Evolutionary conservation across 1,284 basidiomycete species (phyloP).

Genomic region (Naganishia cerealis): DNA sequence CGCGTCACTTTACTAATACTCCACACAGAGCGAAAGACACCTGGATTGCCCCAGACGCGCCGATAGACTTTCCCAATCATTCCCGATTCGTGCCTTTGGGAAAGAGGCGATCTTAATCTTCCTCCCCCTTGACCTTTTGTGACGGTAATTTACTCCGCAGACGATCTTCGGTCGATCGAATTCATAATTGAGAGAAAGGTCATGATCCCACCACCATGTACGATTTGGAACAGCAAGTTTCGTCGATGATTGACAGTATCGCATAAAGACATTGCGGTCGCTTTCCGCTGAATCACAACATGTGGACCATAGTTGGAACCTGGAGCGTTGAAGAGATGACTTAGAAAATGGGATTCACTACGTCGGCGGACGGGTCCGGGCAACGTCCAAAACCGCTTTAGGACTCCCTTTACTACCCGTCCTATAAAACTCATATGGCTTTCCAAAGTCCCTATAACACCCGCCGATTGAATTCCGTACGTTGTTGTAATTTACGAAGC

Average conservation of each 20-base stretch:
- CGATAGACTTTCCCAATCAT: neutral
- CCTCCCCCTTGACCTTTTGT: neutral
- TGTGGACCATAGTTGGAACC: too few relatives aligned
- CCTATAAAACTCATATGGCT: neutral
- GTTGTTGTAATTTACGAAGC: slow-evolving; percentile 1
- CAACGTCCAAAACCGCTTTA: neutral
- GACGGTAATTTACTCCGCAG: neutral
- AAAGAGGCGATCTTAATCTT: neutral
- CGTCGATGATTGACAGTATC: too few relatives aligned
- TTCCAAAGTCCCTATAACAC: neutral
- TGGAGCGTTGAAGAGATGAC: too few relatives aligned
- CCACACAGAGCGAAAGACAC: slow-evolving; percentile 8
- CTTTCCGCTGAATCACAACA: too few relatives aligned
- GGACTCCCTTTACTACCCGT: neutral
- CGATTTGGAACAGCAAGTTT: neutral
- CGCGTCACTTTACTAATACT: slow-evolving; percentile 20
- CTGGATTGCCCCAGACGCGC: slow-evolving; percentile 6
- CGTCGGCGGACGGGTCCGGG: too few relatives aligned
- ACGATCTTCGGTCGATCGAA: neutral
- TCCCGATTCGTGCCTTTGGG: slow-evolving; percentile 9
- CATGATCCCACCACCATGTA: neutral
- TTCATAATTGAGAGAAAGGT: neutral
- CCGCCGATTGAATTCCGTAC: neutral
- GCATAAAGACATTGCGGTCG: too few relatives aligned
- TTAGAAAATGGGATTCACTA: too few relatives aligned